Evolutionary conservation across 2,329 filamentous ascomycete genomes (phyloP), one percentile per base, ranked within the genome.

Genomic region (Trichoderma brevicompactum): DNA sequence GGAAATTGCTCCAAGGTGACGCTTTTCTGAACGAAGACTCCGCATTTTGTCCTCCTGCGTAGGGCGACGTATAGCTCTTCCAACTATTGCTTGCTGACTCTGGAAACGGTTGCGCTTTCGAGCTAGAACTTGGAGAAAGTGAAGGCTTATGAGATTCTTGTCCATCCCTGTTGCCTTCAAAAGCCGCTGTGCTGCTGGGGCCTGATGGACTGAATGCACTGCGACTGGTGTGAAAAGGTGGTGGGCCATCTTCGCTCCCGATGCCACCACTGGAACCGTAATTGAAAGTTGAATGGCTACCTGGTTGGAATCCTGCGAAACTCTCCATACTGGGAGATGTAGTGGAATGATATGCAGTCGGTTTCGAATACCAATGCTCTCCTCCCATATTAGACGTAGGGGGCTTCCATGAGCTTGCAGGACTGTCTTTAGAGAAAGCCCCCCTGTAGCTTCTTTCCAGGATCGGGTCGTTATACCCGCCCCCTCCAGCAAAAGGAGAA

Each of bases 81-180:
- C 73, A 74, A 59, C 67, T 67, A 66, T 70, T 69, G 66, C 70
- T 68, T 66, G 69, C 64, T 64, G 71, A 65, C 65, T 71, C 69
- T 62, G 68, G 62, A 53, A 65, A 68, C 32, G 67, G 64, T 41
- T 50, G 54, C 41, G 23, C 28, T 13, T 49, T 38, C 7, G 66
- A 65, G 62, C 44, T 67, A 15, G 66, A 68, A 40, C 58, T 48
- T 9, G 46, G 32, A 10, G 50, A 46, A 40, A 53, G 15, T 46
- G 28, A 38, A 36, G 61, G 55, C 50, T 19, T 52, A 13, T 36
- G 63, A 7, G 43, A 40, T 2, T 52, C 44, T 13, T 9, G 9
- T 5, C 28, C 63, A 61, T 49, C 66, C 61, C 65, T 13, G 19
- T 9, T 17, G 36, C n/a, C 28, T 40, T n/a, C 7, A n/a, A 28